Conservation (phyloP, 352 stramenopile genomes). For the Phytophthora quininea region DNA sequence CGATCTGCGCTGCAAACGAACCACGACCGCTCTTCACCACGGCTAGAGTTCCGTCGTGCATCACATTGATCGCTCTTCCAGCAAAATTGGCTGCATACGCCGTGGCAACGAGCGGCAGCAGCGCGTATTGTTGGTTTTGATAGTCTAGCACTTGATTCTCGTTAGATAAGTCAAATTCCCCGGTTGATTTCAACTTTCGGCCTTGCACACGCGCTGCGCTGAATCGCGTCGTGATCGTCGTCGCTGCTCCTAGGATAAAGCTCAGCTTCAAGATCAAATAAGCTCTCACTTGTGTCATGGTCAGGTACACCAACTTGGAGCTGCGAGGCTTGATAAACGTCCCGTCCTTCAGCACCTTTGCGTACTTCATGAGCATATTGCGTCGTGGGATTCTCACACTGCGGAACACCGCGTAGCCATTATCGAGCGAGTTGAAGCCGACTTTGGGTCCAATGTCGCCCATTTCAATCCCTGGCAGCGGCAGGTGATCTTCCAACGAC, state of each 20-base stretch:
- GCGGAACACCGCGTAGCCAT: constrained; percentile 30
- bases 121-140: constrained; percentile 51
- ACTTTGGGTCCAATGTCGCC: constrained; percentile 34
- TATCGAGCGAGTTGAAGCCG: constrained; percentile 34
- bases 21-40: constrained; percentile 15
- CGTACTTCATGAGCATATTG: constrained; percentile 34
- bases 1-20: constrained; percentile 12
- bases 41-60: constrained; percentile 17
- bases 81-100: constrained; percentile 31
- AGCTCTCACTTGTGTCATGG: constrained; percentile 53
- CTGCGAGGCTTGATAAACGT: constrained; percentile 60
- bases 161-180: constrained; percentile 33
- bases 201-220: constrained; percentile 55
- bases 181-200: constrained; percentile 26
- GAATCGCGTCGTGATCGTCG: constrained; percentile 57
- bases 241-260: constrained; percentile 28
- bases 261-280: constrained; percentile 34
- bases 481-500: constrained; percentile 20
- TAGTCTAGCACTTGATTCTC: constrained; percentile 59
- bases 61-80: constrained; percentile 13
- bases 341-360: constrained; percentile 53
- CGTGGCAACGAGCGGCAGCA: constrained; percentile 45
- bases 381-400: constrained; percentile 24
- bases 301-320: constrained; percentile 69
- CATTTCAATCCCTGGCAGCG: constrained; percentile 22